phyloP scores from a whole-genome alignment of 2,329 filamentous ascomycete genomes.

The Mollisiaceae sp. region DNA sequence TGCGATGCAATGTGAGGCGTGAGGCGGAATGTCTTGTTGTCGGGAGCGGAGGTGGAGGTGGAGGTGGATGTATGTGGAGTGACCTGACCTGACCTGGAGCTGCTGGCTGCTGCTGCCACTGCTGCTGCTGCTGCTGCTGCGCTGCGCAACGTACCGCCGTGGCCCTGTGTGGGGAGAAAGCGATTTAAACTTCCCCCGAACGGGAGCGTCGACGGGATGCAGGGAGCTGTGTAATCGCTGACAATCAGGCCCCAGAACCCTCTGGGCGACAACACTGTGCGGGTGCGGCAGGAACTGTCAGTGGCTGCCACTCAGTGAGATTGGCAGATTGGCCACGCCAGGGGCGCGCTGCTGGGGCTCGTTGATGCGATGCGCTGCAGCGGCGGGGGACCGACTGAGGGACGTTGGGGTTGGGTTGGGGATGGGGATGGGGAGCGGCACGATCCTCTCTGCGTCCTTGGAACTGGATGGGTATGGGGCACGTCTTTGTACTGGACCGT shows the following conservation, averaged over 20 bases:
- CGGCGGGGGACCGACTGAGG: constrained; percentile 7
- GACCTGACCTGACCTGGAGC: too few species aligned
- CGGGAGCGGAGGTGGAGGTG: not conserved
- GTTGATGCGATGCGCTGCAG: constrained; percentile 21
- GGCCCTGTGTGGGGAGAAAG: constrained; percentile 5
- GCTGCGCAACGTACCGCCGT: too few species aligned
- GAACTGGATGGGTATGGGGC: not conserved
- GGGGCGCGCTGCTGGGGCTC: constrained; percentile 17
- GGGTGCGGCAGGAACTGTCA: constrained; percentile 1
- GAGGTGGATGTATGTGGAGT: too few species aligned
- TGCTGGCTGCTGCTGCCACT: too few species aligned
- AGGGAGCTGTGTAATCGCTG: constrained; percentile 13
- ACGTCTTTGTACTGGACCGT: not conserved
- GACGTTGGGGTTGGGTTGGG: too few species aligned
- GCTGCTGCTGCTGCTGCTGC: too few species aligned
- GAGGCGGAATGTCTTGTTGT: not conserved
- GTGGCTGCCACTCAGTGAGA: constrained; percentile 7
- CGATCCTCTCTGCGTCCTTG: constrained; percentile 13
- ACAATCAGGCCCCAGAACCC: constrained; percentile 3
- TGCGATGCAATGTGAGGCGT: constrained; percentile 19
- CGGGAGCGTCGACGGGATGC: constrained; percentile 1
- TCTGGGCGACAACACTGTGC: not conserved
- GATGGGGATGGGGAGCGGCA: constrained; percentile 20
- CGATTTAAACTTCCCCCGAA: constrained; percentile 5
- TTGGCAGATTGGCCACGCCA: constrained; percentile 8